These are phyloP conservation scores for Artomyces pyxidatus DNA, from an alignment of 768 basidiomycete species.

Conservation along the genomic window DNA sequence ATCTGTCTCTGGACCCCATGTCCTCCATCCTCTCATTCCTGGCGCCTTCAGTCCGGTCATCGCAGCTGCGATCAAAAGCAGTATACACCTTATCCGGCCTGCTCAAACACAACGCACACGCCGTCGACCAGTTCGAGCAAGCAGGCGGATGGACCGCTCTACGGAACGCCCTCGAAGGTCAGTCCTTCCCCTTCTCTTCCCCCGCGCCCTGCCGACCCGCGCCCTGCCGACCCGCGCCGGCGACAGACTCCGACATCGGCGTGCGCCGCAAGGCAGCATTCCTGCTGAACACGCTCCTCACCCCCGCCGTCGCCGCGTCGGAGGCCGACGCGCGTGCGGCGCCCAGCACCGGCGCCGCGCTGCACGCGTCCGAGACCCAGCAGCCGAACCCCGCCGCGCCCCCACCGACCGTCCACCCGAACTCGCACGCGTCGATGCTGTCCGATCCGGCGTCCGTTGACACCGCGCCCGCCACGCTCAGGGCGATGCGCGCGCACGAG, in stretches of 20 bases:
- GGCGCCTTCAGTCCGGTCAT: constrained; percentile 40
- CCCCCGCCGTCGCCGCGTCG: constrained; percentile 28
- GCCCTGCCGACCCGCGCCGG: too few relatives aligned
- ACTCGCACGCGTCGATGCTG: constrained; percentile 63
- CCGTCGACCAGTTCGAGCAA: constrained; percentile 45
- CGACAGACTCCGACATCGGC: constrained; percentile 65
- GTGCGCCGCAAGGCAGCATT: constrained; percentile 77
- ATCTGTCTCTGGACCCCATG: constrained; percentile 58
- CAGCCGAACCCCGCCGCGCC: constrained; percentile 20
- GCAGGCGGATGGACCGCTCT: constrained; percentile 60
- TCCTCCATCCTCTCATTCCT: constrained; percentile 56
- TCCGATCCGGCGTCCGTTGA: constrained; percentile 43
- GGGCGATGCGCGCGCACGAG: constrained; percentile 38
- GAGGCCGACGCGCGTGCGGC: background rate
- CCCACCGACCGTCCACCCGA: too few relatives aligned
- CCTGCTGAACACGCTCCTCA: constrained; percentile 63
- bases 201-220: too few relatives aligned
- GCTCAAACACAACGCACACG: constrained; percentile 68
- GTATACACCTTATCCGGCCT: constrained; percentile 75
- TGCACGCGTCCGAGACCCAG: constrained; percentile 18
- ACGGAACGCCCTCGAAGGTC: constrained; percentile 53
- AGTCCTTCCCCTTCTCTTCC: too few relatives aligned
- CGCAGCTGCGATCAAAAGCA: constrained; percentile 64
- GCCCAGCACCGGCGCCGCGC: constrained; percentile 5
- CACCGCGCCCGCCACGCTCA: constrained; percentile 41